phyloP scores from a whole-genome alignment of 192 early-diverging fungal genomes.

The Coemansia pectinata region DNA sequence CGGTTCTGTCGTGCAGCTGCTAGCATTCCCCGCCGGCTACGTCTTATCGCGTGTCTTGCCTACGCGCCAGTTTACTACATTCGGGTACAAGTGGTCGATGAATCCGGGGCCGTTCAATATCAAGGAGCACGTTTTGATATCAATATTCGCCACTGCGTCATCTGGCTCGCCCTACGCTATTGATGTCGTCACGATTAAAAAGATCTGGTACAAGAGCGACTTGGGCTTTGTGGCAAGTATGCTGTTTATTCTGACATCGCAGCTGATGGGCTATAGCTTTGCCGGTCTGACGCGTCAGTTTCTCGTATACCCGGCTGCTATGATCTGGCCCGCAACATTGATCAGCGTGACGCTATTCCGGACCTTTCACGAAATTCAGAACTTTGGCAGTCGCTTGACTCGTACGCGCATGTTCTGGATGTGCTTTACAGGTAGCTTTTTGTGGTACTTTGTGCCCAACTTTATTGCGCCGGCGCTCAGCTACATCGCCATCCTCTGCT shows the following conservation, averaged over 20 bases:
- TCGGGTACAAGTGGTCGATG: slow-evolving; percentile 57
- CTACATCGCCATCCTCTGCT: slow-evolving; percentile 67
- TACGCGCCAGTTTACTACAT: slow-evolving; percentile 48
- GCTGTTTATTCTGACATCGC: slow-evolving; percentile 71
- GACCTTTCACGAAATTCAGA: slow-evolving; percentile 70
- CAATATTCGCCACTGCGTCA: slow-evolving; percentile 72
- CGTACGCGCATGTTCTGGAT: slow-evolving; percentile 60
- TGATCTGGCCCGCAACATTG: slow-evolving; percentile 86
- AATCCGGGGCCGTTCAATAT: slow-evolving; percentile 85
- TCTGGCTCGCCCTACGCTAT: slow-evolving; percentile 72
- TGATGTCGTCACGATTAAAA: slow-evolving; percentile 70
- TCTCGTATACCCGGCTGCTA: slow-evolving; percentile 78
- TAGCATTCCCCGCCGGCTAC: slow-evolving; percentile 73
- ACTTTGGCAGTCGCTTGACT: slow-evolving; percentile 56
- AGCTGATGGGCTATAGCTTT: slow-evolving; percentile 65
- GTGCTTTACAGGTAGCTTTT: slow-evolving; percentile 50
- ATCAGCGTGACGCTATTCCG: slow-evolving; percentile 75
- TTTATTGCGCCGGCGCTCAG: slow-evolving; percentile 67
- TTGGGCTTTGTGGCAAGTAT: slow-evolving; percentile 68
- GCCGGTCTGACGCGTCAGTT: slow-evolving; percentile 74
- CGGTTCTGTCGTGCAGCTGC: slow-evolving; percentile 68
- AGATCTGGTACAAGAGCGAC: slow-evolving; percentile 68
- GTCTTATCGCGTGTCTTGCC: slow-evolving; percentile 65
- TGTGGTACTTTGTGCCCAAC: slow-evolving; percentile 64
- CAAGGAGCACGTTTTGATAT: slow-evolving; percentile 86